A percentile compares a stretch with the other conserved stretches of the same genome.
These are phyloP conservation scores for Pichiaceae sp. DNA, from an alignment of 1,139 yeast species.

Conservation along the genomic window DNA sequence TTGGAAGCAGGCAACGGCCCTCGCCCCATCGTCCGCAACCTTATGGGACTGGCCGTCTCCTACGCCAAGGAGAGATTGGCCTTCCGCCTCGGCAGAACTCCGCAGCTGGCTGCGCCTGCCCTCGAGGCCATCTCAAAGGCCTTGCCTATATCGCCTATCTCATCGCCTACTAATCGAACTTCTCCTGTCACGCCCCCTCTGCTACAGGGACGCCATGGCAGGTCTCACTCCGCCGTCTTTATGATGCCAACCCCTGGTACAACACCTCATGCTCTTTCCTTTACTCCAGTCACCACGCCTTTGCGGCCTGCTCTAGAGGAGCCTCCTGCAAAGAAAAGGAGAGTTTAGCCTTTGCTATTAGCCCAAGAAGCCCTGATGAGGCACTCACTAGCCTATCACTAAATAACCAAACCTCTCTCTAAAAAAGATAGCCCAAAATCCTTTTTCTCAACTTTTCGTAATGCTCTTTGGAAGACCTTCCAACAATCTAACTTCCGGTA, in stretches of 20 bases:
- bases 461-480: slow-evolving; percentile 44
- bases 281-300: slow-evolving; percentile 16
- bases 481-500: slow-evolving; percentile 45
- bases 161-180: slow-evolving; percentile 17
- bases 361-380: no score
- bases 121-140: slow-evolving; percentile 11
- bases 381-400: no score
- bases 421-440: no score
- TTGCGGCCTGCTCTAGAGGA: slow-evolving; percentile 6
- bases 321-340: not conserved
- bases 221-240: slow-evolving; percentile 17
- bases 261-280: slow-evolving; percentile 13
- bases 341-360: not conserved
- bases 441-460: not conserved
- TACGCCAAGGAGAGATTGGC: slow-evolving; percentile 10
- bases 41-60: slow-evolving; percentile 16
- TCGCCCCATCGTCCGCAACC: slow-evolving; percentile 12
- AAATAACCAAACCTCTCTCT: no score
- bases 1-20: slow-evolving; percentile 9
- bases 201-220: slow-evolving; percentile 4
- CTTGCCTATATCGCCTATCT: slow-evolving; percentile 21
- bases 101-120: slow-evolving; percentile 6
- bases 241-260: slow-evolving; percentile 23
- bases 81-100: slow-evolving; percentile 1
- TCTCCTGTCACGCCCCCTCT: not conserved